Evolutionary conservation across 1,139 yeast species (phyloP).

Genomic region (Candida sp.): DNA sequence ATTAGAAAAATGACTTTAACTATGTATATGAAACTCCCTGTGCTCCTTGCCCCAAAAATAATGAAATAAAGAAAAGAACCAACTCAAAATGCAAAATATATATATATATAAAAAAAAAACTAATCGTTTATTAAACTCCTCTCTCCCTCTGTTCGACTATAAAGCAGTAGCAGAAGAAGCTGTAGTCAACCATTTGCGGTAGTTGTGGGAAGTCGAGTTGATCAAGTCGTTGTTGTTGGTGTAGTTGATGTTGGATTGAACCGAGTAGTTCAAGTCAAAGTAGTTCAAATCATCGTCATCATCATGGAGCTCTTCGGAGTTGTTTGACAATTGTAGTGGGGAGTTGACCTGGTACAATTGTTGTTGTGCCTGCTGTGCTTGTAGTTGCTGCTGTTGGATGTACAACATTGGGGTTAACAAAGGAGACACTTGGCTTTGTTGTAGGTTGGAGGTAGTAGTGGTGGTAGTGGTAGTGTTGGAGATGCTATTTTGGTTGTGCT

Average conservation of each 20-base stretch:
- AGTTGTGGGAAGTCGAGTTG: conserved; percentile 42
- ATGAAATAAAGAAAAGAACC: background rate
- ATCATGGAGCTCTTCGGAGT: conserved; percentile 11
- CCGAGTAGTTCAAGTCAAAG: conserved; percentile 40
- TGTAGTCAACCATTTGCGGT: conserved; percentile 43
- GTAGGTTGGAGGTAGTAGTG: conserved; percentile 1
- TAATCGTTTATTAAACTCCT: background rate
- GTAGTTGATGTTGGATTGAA: conserved; percentile 24
- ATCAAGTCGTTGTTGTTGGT: conserved; percentile 17
- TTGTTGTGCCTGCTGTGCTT: conserved; percentile 2
- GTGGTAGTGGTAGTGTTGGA: conserved; percentile 1
- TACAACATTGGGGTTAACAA: conserved; percentile 39
- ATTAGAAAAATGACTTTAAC: background rate
- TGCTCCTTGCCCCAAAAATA: background rate
- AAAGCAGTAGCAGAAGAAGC: conserved; percentile 2
- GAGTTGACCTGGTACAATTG: background rate
- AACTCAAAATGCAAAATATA: background rate
- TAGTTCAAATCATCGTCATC: conserved; percentile 29
- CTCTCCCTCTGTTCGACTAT: background rate
- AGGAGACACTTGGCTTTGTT: conserved; percentile 29
- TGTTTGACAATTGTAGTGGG: conserved; percentile 2
- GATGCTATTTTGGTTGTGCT: conserved; percentile 2
- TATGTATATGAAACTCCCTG: background rate
- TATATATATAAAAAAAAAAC: background rate
- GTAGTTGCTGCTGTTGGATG: conserved; percentile 24